Evolutionary conservation across 2,329 filamentous ascomycete species (phyloP).

Genomic region (Colletotrichum lentis): DNA sequence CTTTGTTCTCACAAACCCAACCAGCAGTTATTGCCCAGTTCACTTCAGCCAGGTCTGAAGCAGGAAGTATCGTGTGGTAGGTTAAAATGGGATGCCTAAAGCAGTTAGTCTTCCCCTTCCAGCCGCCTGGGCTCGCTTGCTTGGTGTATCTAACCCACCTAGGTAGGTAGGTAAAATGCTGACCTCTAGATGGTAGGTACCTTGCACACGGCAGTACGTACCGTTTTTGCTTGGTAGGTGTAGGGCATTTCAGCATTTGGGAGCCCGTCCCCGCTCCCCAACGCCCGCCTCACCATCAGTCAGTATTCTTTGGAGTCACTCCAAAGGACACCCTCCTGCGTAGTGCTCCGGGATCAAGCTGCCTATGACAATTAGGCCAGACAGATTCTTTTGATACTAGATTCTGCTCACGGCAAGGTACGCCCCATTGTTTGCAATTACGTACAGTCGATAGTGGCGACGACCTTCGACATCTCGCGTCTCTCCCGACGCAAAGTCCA

Average conservation of each 20-base stretch:
- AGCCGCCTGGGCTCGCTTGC: neutral
- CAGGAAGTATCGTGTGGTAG: too few relatives aligned
- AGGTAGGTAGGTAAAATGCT: neutral
- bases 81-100: neutral
- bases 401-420: neutral
- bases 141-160: neutral
- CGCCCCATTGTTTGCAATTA: neutral
- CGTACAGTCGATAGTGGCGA: too few relatives aligned
- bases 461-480: neutral
- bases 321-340: neutral
- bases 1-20: too few relatives aligned
- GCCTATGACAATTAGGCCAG: neutral
- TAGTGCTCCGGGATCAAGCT: neutral
- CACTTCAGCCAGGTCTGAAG: neutral
- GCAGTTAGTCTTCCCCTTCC: neutral
- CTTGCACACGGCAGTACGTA: neutral
- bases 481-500: neutral
- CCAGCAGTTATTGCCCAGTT: too few relatives aligned
- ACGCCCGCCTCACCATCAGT: neutral
- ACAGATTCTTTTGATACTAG: neutral
- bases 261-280: neutral
- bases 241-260: neutral
- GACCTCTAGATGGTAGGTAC: neutral
- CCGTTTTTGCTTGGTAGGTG: neutral
- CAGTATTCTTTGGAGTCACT: neutral